Evolutionary conservation across 495 filamentous ascomycete species (phyloP), one percentile per base, ranked within the genome.

Genomic region (Podospora anserina): DNA sequence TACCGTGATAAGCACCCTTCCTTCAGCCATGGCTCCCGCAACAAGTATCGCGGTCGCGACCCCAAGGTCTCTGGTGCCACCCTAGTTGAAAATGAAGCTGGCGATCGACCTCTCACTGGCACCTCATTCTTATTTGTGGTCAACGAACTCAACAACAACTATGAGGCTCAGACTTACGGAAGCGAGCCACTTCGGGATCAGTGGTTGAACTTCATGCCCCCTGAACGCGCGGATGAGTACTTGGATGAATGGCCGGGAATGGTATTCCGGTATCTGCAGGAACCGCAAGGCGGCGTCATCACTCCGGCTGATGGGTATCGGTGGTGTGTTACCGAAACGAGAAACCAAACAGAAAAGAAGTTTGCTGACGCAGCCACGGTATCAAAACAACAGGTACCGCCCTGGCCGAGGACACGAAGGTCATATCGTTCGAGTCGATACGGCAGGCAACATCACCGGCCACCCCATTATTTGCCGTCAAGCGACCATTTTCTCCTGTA

Each of bases 371-470:
- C 15, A 9, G n/a, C 6, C n/a, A 18, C n/a, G 23, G 18, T 58
- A 23, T 23, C 6, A 20, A 58, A 58, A 58, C 0, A 58, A 19
- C 55, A 58, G 55, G 55, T 26, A 58, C 18, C 55, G 55, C 6
- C 55, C 55, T 19, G 55, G 3, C 5, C 23, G n/a, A 26, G 23
- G 23, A 20, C 4, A 58, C 55, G 55, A 58, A 26, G 55, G 55
- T 6, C 6, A 13, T 3, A 58, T 58, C 6, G 55, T 58, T 26
- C 55, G 55, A 5, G 55, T 58, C 5, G 55, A 58, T n/a, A 5
- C n/a, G 11, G 55, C 55, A 19, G 55, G 55, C 55, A 58, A 58
- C 55, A 58, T 58, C 55, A 58, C 55, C 4, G 55, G 55, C 55
- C 23, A 11, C 11, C 55, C 55, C 18, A 4, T 58, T 5, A 5